Evolutionary conservation across 2,329 filamentous ascomycete genomes (phyloP).

Genomic region (Penicillium psychrosexuale): DNA sequence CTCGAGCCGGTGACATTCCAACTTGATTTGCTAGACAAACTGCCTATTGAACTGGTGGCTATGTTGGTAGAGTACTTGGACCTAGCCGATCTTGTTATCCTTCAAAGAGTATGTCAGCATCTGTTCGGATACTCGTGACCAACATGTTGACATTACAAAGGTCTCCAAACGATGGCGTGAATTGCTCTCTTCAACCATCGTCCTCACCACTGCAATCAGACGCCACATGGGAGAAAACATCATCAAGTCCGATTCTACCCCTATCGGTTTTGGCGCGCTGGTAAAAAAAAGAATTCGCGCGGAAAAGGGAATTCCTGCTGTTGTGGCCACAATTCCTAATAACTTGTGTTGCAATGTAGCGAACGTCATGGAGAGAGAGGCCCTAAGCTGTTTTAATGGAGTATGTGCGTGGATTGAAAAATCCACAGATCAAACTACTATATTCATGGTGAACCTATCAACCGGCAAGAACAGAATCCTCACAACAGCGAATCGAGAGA

Average conservation of each 20-base stretch:
- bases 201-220: conserved; percentile 4
- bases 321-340: not conserved
- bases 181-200: conserved; percentile 27
- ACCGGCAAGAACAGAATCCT: not conserved
- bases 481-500: conserved; percentile 14
- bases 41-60: conserved; percentile 35
- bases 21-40: conserved; percentile 32
- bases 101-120: conserved; percentile 27
- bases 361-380: not conserved
- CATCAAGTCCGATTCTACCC: not conserved
- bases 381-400: conserved; percentile 3
- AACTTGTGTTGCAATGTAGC: not conserved
- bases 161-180: conserved; percentile 35
- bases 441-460: conserved; percentile 7
- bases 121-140: not conserved
- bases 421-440: not conserved
- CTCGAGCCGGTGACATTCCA: conserved; percentile 25
- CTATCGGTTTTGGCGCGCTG: not conserved
- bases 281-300: not conserved
- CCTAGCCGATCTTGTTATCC: conserved; percentile 27
- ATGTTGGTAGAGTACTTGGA: conserved; percentile 27
- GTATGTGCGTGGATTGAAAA: conserved; percentile 13
- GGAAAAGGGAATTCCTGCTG: not conserved
- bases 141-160: conserved; percentile 13
- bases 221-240: not conserved